These are phyloP conservation scores for Chaetothyriales sp. DNA, from an alignment of 2,329 filamentous ascomycete species.

Conservation along the genomic window DNA sequence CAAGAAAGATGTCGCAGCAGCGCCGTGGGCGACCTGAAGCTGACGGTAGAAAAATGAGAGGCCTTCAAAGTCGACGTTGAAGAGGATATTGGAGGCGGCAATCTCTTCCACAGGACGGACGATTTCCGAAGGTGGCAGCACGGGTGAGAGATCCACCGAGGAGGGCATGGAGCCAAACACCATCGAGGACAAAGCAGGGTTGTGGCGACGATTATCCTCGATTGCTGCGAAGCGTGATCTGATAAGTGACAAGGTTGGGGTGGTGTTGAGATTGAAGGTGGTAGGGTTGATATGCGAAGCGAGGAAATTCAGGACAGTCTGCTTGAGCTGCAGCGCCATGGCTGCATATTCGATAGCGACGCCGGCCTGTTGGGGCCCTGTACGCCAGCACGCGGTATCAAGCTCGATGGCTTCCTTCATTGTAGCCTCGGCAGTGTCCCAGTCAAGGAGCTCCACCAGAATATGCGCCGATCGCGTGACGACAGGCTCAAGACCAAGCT, in stretches of 20 bases:
- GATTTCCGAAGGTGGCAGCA: conserved; percentile 6
- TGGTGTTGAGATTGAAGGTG: conserved; percentile 10
- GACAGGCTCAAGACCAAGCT: conserved; percentile 14
- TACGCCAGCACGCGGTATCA: neutral
- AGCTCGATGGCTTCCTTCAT: conserved; percentile 12
- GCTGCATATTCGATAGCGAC: neutral
- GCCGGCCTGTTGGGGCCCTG: neutral
- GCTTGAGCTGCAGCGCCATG: neutral
- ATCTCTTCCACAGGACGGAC: conserved; percentile 6
- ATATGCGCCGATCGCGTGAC: conserved; percentile 12
- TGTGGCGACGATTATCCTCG: conserved; percentile 11
- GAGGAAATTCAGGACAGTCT: conserved; percentile 7
- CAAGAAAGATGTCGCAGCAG: conserved; percentile 7
- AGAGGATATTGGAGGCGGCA: conserved; percentile 12
- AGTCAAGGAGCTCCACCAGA: conserved; percentile 10
- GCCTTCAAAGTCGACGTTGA: conserved; percentile 16
- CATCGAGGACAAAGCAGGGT: conserved; percentile 15
- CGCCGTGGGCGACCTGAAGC: conserved; percentile 1
- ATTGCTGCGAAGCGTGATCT: conserved; percentile 10
- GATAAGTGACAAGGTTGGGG: conserved; percentile 3
- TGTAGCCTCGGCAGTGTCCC: conserved; percentile 14
- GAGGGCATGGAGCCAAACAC: conserved; percentile 18
- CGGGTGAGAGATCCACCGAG: conserved; percentile 7
- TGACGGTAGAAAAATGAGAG: conserved; percentile 9
- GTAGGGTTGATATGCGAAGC: conserved; percentile 9